Evolutionary conservation across 371 early-diverging fungal genomes (phyloP).

Genomic region (Umbelopsis sp.): DNA sequence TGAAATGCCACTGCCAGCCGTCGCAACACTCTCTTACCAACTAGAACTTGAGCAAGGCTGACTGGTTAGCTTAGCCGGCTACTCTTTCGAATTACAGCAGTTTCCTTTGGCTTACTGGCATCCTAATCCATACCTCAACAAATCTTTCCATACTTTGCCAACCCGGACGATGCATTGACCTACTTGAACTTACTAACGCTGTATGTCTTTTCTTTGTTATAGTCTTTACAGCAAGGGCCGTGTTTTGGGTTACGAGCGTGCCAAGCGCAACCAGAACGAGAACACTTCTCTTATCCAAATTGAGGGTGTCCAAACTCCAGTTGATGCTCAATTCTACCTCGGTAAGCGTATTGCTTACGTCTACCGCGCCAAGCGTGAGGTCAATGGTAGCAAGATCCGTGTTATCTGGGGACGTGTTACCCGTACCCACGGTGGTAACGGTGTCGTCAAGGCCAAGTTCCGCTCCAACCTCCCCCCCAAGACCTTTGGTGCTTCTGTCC

Average conservation of each 20-base stretch:
- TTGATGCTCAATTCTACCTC: constrained; percentile 88
- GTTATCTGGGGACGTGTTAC: constrained; percentile 97
- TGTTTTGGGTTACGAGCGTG: constrained; percentile 92
- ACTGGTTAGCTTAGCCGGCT: neutral
- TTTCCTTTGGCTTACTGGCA: neutral
- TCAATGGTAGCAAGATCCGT: constrained; percentile 92
- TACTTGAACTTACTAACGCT: neutral
- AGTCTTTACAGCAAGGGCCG: constrained; percentile 98
- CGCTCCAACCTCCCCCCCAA: constrained; percentile 94
- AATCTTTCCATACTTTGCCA: neutral
- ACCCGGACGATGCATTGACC: neutral
- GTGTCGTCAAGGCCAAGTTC: constrained; percentile 97
- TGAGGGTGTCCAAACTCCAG: constrained; percentile 89
- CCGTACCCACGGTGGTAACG: constrained; percentile 94
- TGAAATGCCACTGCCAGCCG: too few species aligned
- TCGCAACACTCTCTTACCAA: neutral
- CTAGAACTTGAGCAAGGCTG: neutral
- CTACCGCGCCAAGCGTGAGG: constrained; percentile 87
- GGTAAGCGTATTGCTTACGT: constrained; percentile 87
- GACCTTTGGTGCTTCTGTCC: constrained; percentile 90
- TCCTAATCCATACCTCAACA: neutral
- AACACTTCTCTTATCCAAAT: constrained; percentile 91
- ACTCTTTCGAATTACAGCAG: neutral
- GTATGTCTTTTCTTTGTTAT: constrained; percentile 23
- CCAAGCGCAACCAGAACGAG: constrained; percentile 89